These are phyloP conservation scores for Ascocoryne sarcoides DNA, from an alignment of 2,329 filamentous ascomycete species.

Conservation along the genomic window DNA sequence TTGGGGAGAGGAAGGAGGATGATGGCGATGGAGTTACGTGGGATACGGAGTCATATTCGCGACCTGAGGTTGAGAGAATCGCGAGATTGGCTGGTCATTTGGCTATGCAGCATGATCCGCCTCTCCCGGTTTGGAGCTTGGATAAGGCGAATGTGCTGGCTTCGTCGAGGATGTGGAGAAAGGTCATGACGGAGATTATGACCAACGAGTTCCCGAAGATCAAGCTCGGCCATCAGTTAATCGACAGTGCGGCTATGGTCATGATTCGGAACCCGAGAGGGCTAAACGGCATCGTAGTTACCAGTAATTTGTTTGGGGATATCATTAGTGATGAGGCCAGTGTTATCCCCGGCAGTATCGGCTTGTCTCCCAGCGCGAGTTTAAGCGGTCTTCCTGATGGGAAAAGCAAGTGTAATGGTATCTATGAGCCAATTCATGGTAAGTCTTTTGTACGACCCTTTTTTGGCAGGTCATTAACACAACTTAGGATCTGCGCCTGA, in stretches of 20 bases:
- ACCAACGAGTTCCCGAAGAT: constrained; percentile 81
- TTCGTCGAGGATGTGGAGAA: constrained; percentile 81
- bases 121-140: constrained; percentile 71
- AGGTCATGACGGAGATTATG: constrained; percentile 78
- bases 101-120: constrained; percentile 67
- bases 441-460: constrained; percentile 20
- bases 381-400: constrained; percentile 80
- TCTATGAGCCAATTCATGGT: constrained; percentile 98
- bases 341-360: constrained; percentile 86
- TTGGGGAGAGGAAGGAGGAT: constrained; percentile 77
- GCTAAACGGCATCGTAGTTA: constrained; percentile 85
- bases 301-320: constrained; percentile 90
- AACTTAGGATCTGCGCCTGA: constrained; percentile 73
- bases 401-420: constrained; percentile 77
- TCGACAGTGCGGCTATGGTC: constrained; percentile 94
- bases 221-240: constrained; percentile 78
- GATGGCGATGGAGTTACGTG: constrained; percentile 65
- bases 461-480: constrained; percentile 1
- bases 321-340: constrained; percentile 94
- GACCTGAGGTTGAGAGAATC: constrained; percentile 79
- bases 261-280: constrained; percentile 89
- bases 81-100: constrained; percentile 73
- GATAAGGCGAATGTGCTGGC: constrained; percentile 98
- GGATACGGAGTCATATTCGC: constrained; percentile 82
- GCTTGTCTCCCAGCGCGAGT: constrained; percentile 79